A percentile compares a stretch with the other conserved stretches of the same genome.
Conservation (phyloP, 176 grass and related monocot species). For the Microstegium vimineum region DNA sequence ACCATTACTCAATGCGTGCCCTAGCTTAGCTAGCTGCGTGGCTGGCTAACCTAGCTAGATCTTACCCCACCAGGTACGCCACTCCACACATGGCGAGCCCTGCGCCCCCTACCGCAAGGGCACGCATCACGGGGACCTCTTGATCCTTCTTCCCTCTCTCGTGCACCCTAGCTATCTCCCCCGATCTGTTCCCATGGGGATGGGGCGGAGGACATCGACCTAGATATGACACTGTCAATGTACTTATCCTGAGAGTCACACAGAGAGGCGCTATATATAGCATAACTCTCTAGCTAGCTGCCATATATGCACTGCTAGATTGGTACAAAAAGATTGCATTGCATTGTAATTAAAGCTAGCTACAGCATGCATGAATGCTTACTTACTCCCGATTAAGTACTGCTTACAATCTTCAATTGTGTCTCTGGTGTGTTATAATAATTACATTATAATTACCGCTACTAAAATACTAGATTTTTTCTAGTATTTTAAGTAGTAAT, state of each 20-base stretch:
- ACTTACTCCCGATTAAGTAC: not conserved
- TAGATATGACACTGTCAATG: slow-evolving; percentile 21
- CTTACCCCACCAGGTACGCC: slow-evolving; percentile 31
- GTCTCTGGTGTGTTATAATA: not conserved
- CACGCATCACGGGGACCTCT: slow-evolving; percentile 40
- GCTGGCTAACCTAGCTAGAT: slow-evolving; percentile 13
- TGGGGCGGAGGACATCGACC: not conserved
- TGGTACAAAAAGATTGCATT: slow-evolving; percentile 17
- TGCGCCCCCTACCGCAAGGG: slow-evolving; percentile 5
- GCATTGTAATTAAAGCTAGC: slow-evolving; percentile 4
- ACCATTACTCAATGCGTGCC: slow-evolving; percentile 42
- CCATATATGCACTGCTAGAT: slow-evolving; percentile 10
- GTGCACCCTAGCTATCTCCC: not conserved
- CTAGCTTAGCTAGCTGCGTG: slow-evolving; percentile 19
- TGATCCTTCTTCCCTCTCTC: not conserved
- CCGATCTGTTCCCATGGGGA: not conserved
- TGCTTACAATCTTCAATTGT: not conserved
- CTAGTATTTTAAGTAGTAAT: no score
- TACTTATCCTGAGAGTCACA: not conserved
- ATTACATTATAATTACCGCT: not conserved
- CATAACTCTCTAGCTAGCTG: not conserved
- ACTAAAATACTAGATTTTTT: no score
- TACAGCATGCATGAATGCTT: not conserved
- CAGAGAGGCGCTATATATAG: not conserved
- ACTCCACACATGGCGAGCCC: slow-evolving; percentile 16